Conservation (phyloP, 352 stramenopile species). For the Pythium phragmitis region DNA sequence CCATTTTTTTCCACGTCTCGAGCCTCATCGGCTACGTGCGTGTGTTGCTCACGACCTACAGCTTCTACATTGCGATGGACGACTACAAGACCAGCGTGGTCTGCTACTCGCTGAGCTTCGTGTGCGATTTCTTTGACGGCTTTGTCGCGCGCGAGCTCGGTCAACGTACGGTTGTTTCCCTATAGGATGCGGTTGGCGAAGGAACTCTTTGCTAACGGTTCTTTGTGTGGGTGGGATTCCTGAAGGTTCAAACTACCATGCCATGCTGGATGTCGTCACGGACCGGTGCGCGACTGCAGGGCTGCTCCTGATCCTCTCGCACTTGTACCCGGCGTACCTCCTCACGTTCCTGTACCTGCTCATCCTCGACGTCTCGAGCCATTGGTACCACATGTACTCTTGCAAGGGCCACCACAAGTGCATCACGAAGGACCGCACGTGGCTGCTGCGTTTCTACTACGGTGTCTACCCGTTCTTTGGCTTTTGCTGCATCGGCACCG, state of each 20-base stretch:
- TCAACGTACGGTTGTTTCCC: constrained; percentile 72
- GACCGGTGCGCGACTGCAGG: constrained; percentile 95
- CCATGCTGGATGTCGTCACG: constrained; percentile 98
- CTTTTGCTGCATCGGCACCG: constrained; percentile 91
- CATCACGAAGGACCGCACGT: constrained; percentile 89
- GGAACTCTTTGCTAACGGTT: not conserved
- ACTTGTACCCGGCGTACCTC: constrained; percentile 87
- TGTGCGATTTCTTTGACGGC: constrained; percentile 97
- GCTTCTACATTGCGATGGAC: constrained; percentile 74
- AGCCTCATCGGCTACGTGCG: constrained; percentile 96
- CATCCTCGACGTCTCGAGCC: constrained; percentile 95
- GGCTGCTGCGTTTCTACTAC: constrained; percentile 94
- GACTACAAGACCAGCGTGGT: constrained; percentile 74
- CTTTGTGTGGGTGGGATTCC: not conserved
- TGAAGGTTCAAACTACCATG: constrained; percentile 90
- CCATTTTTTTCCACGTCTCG: constrained; percentile 95
- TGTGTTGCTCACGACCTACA: constrained; percentile 85
- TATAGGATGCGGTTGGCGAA: not conserved
- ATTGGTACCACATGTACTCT: constrained; percentile 99
- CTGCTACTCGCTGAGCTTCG: constrained; percentile 95
- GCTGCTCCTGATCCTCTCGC: constrained; percentile 93
- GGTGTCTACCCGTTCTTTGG: constrained; percentile 91
- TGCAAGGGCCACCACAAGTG: constrained; percentile 95
- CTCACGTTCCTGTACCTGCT: constrained; percentile 88
- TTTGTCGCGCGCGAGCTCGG: constrained; percentile 95